Conservation (phyloP, 2,329 filamentous ascomycete species). For the Colletotrichum orchidophilum region DNA sequence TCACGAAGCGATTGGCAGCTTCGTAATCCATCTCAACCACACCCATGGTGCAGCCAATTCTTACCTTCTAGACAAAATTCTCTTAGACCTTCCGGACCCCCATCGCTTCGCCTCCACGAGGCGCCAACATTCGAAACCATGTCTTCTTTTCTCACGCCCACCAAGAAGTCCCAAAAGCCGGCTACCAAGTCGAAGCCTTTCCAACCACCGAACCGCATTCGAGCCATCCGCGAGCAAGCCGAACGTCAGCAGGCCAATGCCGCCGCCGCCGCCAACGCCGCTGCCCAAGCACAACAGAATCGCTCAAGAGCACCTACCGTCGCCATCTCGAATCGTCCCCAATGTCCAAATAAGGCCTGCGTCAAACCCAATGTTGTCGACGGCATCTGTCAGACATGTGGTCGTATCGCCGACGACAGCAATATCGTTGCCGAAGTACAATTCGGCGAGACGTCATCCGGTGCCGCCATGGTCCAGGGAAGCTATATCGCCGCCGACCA, state of each 20-base stretch:
- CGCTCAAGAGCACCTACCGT: slow-evolving; percentile 42
- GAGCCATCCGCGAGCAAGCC: slow-evolving; percentile 62
- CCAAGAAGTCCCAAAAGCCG: slow-evolving; percentile 45
- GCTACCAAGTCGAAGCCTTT: slow-evolving; percentile 49
- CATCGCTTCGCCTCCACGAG: background rate
- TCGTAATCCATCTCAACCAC: background rate
- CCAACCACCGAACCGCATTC: slow-evolving; percentile 56
- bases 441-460: slow-evolving; percentile 87
- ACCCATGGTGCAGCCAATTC: background rate
- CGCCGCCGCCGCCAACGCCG: slow-evolving; percentile 39
- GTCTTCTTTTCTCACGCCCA: slow-evolving; percentile 58
- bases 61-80: background rate
- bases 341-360: slow-evolving; percentile 69
- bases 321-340: slow-evolving; percentile 48
- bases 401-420: slow-evolving; percentile 82
- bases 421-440: slow-evolving; percentile 93
- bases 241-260: slow-evolving; percentile 52
- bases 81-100: background rate
- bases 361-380: slow-evolving; percentile 70
- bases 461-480: slow-evolving; percentile 90
- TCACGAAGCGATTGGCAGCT: background rate
- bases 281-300: slow-evolving; percentile 25
- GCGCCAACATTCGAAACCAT: slow-evolving; percentile 42
- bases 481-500: slow-evolving; percentile 88
- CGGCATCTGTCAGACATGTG: slow-evolving; percentile 83